Conservation (phyloP, 257 asterid genomes). For the Salvia hispanica region DNA sequence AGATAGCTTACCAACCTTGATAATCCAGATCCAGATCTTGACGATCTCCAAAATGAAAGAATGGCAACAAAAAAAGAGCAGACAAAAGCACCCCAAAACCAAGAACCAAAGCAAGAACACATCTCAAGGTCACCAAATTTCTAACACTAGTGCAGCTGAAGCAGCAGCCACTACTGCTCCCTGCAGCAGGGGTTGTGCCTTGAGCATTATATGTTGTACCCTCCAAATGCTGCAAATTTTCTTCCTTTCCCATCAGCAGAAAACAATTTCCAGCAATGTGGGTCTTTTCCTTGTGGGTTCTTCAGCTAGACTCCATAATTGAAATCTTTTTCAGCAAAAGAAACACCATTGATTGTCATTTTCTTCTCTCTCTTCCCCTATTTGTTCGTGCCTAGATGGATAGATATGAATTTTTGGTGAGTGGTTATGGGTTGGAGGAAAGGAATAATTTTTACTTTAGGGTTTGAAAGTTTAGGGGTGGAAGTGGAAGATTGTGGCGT, state of each 20-base stretch:
- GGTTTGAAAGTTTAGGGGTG: constrained; percentile 36
- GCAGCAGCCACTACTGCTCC: constrained; percentile 39
- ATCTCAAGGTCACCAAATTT: constrained; percentile 54
- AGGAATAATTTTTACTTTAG: constrained; percentile 28
- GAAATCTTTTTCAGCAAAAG: constrained; percentile 45
- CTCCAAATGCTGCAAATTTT: constrained; percentile 51
- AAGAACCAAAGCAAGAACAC: constrained; percentile 59
- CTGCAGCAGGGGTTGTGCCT: constrained; percentile 40
- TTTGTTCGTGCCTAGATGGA: constrained; percentile 24
- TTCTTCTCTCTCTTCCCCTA: constrained; percentile 27
- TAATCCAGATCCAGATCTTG: constrained; percentile 77
- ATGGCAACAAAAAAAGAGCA: constrained; percentile 73
- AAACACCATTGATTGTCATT: constrained; percentile 32
- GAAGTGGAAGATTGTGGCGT: constrained; percentile 29
- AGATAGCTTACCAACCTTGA: constrained; percentile 34
- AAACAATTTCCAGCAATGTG: constrained; percentile 50
- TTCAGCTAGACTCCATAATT: constrained; percentile 45
- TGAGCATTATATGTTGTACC: constrained; percentile 57
- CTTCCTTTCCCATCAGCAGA: constrained; percentile 72
- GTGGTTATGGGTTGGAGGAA: constrained; percentile 39
- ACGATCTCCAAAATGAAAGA: constrained; percentile 53
- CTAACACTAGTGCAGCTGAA: constrained; percentile 44
- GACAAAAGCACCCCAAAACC: constrained; percentile 66
- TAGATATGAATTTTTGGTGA: constrained; percentile 34
- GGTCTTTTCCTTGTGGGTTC: constrained; percentile 41